A percentile compares a stretch with the other conserved stretches of the same genome.
phyloP scores from a whole-genome alignment of 805 yeast species.

The Yamadazyma phyllophila region DNA sequence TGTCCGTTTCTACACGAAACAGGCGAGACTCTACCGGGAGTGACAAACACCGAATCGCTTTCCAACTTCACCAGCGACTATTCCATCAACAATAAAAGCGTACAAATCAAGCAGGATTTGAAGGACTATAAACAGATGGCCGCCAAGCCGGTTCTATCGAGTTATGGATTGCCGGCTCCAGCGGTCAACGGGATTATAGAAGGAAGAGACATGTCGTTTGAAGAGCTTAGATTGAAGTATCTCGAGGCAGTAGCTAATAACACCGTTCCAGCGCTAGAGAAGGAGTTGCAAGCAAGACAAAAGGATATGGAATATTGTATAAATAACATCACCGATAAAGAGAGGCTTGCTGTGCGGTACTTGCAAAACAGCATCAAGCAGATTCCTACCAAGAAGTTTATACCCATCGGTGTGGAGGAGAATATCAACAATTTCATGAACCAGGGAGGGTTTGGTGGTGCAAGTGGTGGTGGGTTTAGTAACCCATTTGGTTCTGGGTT shows the following conservation, averaged over 20 bases:
- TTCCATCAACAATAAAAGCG: conserved; percentile 17
- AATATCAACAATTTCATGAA: conserved; percentile 23
- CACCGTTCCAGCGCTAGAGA: conserved; percentile 36
- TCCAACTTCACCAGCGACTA: conserved; percentile 15
- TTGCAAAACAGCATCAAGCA: conserved; percentile 45
- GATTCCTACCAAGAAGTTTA: conserved; percentile 24
- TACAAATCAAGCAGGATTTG: conserved; percentile 23
- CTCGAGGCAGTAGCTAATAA: conserved; percentile 40
- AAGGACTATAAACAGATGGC: conserved; percentile 18
- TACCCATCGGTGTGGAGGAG: conserved; percentile 27
- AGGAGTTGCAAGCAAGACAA: conserved; percentile 39
- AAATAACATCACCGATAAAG: conserved; percentile 33
- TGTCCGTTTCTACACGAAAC: conserved; percentile 25
- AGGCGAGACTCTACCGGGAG: background rate
- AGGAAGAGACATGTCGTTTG: conserved; percentile 53
- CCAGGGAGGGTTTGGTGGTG: conserved; percentile 8
- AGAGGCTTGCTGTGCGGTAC: conserved; percentile 55
- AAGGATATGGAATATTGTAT: conserved; percentile 48
- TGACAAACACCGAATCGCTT: conserved; percentile 8
- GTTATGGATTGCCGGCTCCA: conserved; percentile 49
- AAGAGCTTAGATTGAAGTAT: conserved; percentile 50
- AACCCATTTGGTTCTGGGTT: background rate
- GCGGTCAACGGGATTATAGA: conserved; percentile 48
- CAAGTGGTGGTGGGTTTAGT: background rate
- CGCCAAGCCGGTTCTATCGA: conserved; percentile 32